Percentiles rank a stretch among this genome's conserved stretches.
Conservation (phyloP, 164 flowering plant species). For the Vitis rotundifolia region DNA sequence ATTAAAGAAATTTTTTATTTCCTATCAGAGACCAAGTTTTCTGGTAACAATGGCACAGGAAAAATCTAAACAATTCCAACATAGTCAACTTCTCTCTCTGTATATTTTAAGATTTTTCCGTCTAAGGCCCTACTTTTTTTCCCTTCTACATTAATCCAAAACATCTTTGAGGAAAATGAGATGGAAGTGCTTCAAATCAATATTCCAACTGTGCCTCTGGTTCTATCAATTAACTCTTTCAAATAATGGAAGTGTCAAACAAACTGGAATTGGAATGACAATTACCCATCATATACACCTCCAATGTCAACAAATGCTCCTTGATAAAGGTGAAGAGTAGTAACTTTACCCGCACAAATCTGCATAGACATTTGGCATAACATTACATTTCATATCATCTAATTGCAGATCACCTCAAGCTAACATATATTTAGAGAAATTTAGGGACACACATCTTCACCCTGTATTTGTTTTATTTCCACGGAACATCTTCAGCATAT, state of each 20-base stretch:
- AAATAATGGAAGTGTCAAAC: background rate
- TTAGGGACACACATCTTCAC: background rate
- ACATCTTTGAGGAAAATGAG: background rate
- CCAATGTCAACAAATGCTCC: slow-evolving; percentile 99
- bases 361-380: slow-evolving; percentile 26
- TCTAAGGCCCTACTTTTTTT: too few species aligned
- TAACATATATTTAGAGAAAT: background rate
- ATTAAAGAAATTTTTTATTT: too few species aligned
- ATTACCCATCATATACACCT: slow-evolving; percentile 95
- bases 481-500: background rate
- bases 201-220: background rate
- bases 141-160: background rate
- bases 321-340: slow-evolving; percentile 83
- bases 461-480: background rate
- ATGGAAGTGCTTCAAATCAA: background rate
- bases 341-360: slow-evolving; percentile 90
- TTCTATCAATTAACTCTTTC: background rate
- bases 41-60: too few species aligned
- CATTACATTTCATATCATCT: slow-evolving; percentile 5
- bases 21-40: too few species aligned
- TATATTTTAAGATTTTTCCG: too few species aligned
- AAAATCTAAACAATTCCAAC: too few species aligned
- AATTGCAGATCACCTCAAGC: background rate
- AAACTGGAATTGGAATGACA: background rate
- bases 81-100: too few species aligned